Conservation (phyloP, 805 yeast species). For the Cyberlindnera mississippiensis region DNA sequence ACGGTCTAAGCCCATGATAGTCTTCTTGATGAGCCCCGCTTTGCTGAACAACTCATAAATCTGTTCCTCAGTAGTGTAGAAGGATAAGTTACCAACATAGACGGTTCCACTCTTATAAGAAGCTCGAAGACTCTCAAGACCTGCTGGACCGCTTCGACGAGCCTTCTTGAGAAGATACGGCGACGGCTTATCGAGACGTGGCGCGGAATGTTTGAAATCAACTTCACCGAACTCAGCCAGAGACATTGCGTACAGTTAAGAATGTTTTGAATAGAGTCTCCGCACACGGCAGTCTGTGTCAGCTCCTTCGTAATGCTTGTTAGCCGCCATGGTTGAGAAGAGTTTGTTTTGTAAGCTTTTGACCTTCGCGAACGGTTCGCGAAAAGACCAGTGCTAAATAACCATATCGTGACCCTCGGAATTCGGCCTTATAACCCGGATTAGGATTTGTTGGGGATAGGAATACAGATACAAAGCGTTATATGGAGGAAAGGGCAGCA, state of each 20-base stretch:
- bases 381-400: no score
- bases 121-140: constrained; percentile 59
- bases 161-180: constrained; percentile 66
- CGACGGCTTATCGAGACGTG: constrained; percentile 69
- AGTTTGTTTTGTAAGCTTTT: no score
- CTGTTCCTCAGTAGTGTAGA: constrained; percentile 93
- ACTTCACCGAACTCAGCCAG: constrained; percentile 49
- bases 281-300: no score
- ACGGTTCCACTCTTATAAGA: constrained; percentile 70
- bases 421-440: no score
- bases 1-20: constrained; percentile 93
- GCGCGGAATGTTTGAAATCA: constrained; percentile 59
- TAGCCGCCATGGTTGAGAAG: no score
- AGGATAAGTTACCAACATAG: constrained; percentile 87
- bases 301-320: no score
- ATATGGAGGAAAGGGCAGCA: no score
- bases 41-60: constrained; percentile 81
- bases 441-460: no score
- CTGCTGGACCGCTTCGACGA: constrained; percentile 36
- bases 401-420: no score
- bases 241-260: constrained; percentile 33
- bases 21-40: constrained; percentile 66
- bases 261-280: no score
- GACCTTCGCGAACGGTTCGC: neutral
- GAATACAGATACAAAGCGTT: no score